These are phyloP conservation scores for Malus domestica DNA, from an alignment of 306 rosid genomes.

Conservation along the genomic window DNA sequence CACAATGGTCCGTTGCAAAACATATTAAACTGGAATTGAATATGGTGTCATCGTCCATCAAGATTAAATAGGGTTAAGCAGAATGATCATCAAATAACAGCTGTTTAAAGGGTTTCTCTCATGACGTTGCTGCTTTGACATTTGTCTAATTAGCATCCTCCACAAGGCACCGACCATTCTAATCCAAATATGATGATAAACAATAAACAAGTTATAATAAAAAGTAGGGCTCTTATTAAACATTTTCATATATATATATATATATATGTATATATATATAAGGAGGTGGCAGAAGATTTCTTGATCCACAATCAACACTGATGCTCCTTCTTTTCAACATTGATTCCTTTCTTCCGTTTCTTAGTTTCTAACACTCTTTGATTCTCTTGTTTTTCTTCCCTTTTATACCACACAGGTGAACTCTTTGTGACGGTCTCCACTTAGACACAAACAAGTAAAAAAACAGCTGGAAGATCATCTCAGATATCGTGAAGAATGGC, in stretches of 20 bases:
- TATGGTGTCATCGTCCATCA: not conserved
- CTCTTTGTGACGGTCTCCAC: not conserved
- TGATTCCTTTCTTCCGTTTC: conserved; percentile 21
- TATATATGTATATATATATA: not conserved
- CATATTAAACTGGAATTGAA: not conserved
- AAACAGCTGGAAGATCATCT: not conserved
- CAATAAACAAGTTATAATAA: not conserved
- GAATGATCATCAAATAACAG: not conserved
- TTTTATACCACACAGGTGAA: not conserved
- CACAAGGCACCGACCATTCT: conserved; percentile 8
- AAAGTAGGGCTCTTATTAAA: not conserved
- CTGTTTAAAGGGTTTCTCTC: not conserved
- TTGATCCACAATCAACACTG: conserved; percentile 1
- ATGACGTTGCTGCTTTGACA: not conserved
- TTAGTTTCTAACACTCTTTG: not conserved
- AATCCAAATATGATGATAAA: not conserved
- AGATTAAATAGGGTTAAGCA: not conserved
- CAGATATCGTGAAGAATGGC: conserved; percentile 24
- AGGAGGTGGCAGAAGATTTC: conserved; percentile 7
- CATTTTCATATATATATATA: not conserved
- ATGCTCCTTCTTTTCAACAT: not conserved
- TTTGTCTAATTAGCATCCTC: not conserved
- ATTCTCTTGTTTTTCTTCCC: not conserved
- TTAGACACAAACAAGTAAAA: not conserved
- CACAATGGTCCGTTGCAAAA: not conserved